Percentiles rank a stretch among this genome's conserved stretches.
Evolutionary conservation across 768 basidiomycete species (phyloP).

Genomic region (Suillus paluster): DNA sequence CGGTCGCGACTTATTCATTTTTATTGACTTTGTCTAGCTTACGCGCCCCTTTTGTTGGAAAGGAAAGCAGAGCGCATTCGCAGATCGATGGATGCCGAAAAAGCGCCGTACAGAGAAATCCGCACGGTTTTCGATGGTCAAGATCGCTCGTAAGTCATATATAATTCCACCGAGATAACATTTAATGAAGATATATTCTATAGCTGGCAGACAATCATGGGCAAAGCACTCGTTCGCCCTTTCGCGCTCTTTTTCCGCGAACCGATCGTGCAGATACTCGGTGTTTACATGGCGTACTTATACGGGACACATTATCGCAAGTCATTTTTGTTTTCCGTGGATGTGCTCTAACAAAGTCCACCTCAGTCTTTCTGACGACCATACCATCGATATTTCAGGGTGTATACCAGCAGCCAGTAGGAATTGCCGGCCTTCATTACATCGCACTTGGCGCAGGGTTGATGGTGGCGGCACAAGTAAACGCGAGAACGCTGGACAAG

Average conservation of each 20-base stretch:
- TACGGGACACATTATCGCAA: slow-evolving; percentile 65
- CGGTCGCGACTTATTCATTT: slow-evolving; percentile 16
- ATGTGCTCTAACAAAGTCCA: neutral
- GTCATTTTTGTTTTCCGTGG: slow-evolving; percentile 20
- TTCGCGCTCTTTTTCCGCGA: slow-evolving; percentile 64
- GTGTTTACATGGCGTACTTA: slow-evolving; percentile 69
- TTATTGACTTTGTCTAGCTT: slow-evolving; percentile 24
- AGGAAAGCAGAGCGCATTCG: slow-evolving; percentile 55
- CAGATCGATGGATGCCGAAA: slow-evolving; percentile 52
- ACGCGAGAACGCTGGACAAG: slow-evolving; percentile 59
- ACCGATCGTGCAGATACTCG: slow-evolving; percentile 67
- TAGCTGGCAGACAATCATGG: slow-evolving; percentile 59
- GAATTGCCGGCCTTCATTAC: slow-evolving; percentile 50
- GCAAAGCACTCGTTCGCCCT: slow-evolving; percentile 62
- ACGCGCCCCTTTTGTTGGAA: slow-evolving; percentile 42
- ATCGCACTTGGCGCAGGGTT: slow-evolving; percentile 73
- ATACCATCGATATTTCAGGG: slow-evolving; percentile 61
- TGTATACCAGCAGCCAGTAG: slow-evolving; percentile 41
- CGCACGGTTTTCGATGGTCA: slow-evolving; percentile 52
- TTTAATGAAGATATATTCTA: neutral
- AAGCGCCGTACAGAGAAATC: slow-evolving; percentile 41
- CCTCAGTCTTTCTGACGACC: slow-evolving; percentile 66
- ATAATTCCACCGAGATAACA: neutral
- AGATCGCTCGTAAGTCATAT: slow-evolving; percentile 46
- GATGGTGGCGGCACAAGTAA: slow-evolving; percentile 51